Conservation (phyloP, 163 green algal species). For the Volvox carteri region DNA sequence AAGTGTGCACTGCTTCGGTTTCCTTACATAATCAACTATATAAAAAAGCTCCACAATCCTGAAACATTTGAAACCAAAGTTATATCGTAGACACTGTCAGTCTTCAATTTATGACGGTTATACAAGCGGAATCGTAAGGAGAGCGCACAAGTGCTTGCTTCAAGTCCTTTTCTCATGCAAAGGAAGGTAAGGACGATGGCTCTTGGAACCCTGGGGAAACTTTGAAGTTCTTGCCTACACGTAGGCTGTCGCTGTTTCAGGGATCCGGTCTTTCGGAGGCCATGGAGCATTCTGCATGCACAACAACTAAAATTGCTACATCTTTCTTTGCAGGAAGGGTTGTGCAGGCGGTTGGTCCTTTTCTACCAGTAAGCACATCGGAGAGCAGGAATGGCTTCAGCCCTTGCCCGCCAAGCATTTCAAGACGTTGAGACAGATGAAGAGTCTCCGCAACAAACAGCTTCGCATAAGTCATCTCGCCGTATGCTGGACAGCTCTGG, state of each 20-base stretch:
- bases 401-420: background rate
- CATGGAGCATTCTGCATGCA: background rate
- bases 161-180: background rate
- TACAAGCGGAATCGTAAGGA: background rate
- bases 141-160: background rate
- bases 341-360: background rate
- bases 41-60: no score
- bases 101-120: background rate
- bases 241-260: no score
- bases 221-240: no score
- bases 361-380: background rate
- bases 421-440: constrained; percentile 5
- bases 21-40: no score
- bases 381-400: constrained; percentile 22
- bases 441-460: background rate
- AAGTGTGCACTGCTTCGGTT: no score
- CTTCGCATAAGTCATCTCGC: background rate
- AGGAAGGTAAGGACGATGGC: background rate
- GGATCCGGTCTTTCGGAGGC: no score
- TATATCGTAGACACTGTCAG: background rate
- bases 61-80: no score
- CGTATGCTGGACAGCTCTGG: constrained; percentile 7
- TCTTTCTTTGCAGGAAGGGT: background rate
- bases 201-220: no score
- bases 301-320: background rate